A percentile compares a stretch with the other conserved stretches of the same genome.
These are phyloP conservation scores for Fusarium incarnatum DNA, from an alignment of 2,329 filamentous ascomycete genomes.

Conservation along the genomic window DNA sequence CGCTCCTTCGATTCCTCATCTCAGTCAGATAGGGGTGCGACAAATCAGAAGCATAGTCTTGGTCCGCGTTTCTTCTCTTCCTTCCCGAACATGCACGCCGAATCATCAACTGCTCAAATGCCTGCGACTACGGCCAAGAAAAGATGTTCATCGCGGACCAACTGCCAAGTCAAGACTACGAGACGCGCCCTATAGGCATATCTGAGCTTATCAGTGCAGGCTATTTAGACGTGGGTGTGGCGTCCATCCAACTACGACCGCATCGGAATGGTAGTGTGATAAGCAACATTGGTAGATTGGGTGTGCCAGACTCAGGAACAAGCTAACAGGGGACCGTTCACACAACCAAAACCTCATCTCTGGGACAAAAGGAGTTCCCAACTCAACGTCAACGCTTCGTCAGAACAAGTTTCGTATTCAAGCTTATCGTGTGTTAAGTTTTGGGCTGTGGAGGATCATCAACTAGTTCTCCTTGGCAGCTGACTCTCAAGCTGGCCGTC, in stretches of 20 bases:
- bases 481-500: background rate
- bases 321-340: constrained; percentile 14
- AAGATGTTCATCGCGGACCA: constrained; percentile 25
- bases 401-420: background rate
- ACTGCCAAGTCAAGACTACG: constrained; percentile 36
- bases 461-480: constrained; percentile 31
- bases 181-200: constrained; percentile 35
- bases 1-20: constrained; percentile 4
- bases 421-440: constrained; percentile 8
- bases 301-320: constrained; percentile 34
- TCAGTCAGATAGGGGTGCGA: constrained; percentile 4
- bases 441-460: constrained; percentile 10
- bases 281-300: constrained; percentile 22
- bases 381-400: background rate
- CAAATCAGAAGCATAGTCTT: background rate
- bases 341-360: constrained; percentile 7
- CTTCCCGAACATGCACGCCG: background rate
- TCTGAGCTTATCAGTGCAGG: constrained; percentile 44
- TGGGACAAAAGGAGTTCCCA: background rate
- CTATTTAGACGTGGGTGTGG: constrained; percentile 39
- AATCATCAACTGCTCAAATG: constrained; percentile 6
- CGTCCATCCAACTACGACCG: constrained; percentile 27
- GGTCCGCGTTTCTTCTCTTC: constrained; percentile 1
- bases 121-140: constrained; percentile 28
- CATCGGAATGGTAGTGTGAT: constrained; percentile 38